Evolutionary conservation across 2,329 filamentous ascomycete genomes (phyloP), one percentile per base, ranked within the genome.

Genomic region (Macrophomina tecta): DNA sequence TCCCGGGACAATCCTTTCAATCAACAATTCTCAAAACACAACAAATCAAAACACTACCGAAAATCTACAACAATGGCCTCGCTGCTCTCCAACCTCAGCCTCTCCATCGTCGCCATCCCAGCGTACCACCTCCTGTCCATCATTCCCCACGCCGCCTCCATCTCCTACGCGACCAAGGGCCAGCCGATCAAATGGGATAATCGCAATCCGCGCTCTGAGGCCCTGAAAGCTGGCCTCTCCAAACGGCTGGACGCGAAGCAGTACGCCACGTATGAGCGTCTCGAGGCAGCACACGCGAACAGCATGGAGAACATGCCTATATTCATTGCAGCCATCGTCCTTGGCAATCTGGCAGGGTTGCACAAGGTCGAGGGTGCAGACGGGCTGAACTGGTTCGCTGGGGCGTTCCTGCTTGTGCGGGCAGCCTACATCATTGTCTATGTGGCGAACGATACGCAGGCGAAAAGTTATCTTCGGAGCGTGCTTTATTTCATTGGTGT

Each of bases 271-370:
- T 84, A 77, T 63, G 81, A 84, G 72, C 80, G 82, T 48, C 75
- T 78, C 28, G 77, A 82, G 67, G 76, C 79, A 5, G 83, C 81
- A 40, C 81, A 83, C 68, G 74, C 77, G 34, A 84, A 84, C 69
- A 77, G 78, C 34, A 75, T 83, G 68, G 82, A 85, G 73, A 82
- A 80, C 63, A 73, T 84, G 64, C 79, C 82, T 1, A 68, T 84
- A 8, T 84, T 83, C 68, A 71, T 80, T 9, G 76, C 80, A 1
- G 79, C 81, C 1, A 74, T 84, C 8, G 73, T 83, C 14, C 72
- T 80, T 5, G 81, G 80, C 0, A 77, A 83, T 51, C 69, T 83
- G 62, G 82, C 79, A 65, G 73, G 75, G 9, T 23, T 78, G 63
- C 71, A 73, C 67, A 70, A 76, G 45, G 42, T 48, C 14, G 71